These are phyloP conservation scores for Morella rubra DNA, from an alignment of 306 rosid species.

Conservation along the genomic window DNA sequence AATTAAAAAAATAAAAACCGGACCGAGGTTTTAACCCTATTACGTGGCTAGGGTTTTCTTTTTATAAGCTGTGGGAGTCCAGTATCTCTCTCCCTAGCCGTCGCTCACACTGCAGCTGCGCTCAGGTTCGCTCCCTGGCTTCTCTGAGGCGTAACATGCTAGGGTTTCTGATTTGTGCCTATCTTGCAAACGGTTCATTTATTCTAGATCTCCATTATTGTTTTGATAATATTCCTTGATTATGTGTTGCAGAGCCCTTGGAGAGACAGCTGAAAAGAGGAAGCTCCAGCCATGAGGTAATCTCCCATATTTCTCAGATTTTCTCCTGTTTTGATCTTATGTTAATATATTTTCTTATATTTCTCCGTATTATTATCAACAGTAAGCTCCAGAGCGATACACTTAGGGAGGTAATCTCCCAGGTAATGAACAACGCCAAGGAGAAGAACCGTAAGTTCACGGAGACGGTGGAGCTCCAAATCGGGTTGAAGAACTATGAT, in stretches of 20 bases:
- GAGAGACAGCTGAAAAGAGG: conserved; percentile 1
- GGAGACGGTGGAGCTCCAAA: conserved; percentile 83
- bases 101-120: not conserved
- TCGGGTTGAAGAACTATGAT: conserved; percentile 80
- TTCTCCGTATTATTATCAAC: not conserved
- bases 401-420: conserved; percentile 48
- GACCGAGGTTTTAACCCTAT: not conserved
- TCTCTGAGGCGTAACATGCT: too few relatives aligned
- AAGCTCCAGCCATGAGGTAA: conserved; percentile 35
- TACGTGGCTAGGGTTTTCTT: conserved; percentile 11
- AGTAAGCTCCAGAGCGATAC: conserved; percentile 54
- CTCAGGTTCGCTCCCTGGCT: not conserved
- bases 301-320: not conserved
- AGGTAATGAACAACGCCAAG: conserved; percentile 26
- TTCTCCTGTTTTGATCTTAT: not conserved
- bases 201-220: not conserved
- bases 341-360: not conserved
- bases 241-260: conserved; percentile 6
- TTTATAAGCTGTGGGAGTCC: not conserved
- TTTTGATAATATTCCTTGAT: not conserved
- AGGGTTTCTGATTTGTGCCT: not conserved
- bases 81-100: not conserved
- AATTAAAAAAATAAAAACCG: too few relatives aligned
- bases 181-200: not conserved
- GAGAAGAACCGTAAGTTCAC: conserved; percentile 49